Percentiles rank a stretch among this genome's conserved stretches.
phyloP scores from a whole-genome alignment of 1,139 yeast genomes.

The Yamadazyma dushanensis region DNA sequence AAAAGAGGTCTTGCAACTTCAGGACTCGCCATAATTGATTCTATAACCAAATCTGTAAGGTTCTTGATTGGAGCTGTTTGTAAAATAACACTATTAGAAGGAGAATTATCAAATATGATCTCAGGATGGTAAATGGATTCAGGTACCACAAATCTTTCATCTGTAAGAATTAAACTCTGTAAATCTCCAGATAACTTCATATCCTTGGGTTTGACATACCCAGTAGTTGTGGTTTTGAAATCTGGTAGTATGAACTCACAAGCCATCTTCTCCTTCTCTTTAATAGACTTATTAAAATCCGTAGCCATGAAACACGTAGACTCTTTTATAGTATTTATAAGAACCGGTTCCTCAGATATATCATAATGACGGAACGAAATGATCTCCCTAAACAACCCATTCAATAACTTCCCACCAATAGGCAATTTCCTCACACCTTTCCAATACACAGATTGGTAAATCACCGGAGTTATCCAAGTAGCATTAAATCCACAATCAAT shows the following conservation, averaged over 20 bases:
- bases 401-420: slow-evolving; percentile 82
- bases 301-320: slow-evolving; percentile 70
- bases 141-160: slow-evolving; percentile 86
- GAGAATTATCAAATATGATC: slow-evolving; percentile 46
- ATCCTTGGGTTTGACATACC: slow-evolving; percentile 45
- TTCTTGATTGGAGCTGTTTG: slow-evolving; percentile 63
- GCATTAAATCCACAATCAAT: slow-evolving; percentile 87
- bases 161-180: slow-evolving; percentile 68
- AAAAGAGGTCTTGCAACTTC: slow-evolving; percentile 74
- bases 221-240: slow-evolving; percentile 73
- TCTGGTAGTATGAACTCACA: slow-evolving; percentile 85
- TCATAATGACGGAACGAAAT: slow-evolving; percentile 92
- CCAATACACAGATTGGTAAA: slow-evolving; percentile 78
- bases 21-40: slow-evolving; percentile 70
- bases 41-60: slow-evolving; percentile 75
- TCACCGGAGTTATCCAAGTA: slow-evolving; percentile 84
- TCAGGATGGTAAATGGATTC: slow-evolving; percentile 88
- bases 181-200: slow-evolving; percentile 35
- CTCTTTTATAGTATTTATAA: slow-evolving; percentile 86
- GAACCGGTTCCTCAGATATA: slow-evolving; percentile 84
- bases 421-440: slow-evolving; percentile 73
- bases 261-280: slow-evolving; percentile 24
- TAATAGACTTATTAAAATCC: slow-evolving; percentile 62
- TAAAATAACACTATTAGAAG: slow-evolving; percentile 26
- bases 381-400: slow-evolving; percentile 79